Percentiles rank a stretch among this genome's conserved stretches.
These are phyloP conservation scores for Fomitopsis betulina DNA, from an alignment of 1,284 basidiomycete genomes.

Conservation along the genomic window DNA sequence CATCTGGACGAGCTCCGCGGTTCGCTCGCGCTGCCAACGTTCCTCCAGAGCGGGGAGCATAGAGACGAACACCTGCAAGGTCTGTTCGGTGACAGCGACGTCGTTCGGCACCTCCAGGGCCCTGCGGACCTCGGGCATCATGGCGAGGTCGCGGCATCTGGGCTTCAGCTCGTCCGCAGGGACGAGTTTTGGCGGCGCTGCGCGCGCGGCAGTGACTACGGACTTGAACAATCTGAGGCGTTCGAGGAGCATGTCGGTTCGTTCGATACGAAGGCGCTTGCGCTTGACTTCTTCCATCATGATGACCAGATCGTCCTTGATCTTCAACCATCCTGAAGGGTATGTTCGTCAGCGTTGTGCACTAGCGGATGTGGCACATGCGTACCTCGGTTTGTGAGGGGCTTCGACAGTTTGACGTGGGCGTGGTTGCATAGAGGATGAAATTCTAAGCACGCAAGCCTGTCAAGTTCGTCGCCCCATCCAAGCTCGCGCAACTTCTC, in stretches of 20 bases:
- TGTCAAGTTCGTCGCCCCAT: background rate
- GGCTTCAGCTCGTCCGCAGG: background rate
- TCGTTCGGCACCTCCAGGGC: background rate
- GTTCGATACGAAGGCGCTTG: background rate
- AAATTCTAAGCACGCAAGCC: background rate
- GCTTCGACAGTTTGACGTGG: background rate
- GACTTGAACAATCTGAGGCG: background rate
- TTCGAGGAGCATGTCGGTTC: background rate
- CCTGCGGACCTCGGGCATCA: background rate
- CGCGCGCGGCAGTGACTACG: background rate
- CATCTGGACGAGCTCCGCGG: background rate
- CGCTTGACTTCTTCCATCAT: background rate
- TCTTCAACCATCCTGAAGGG: background rate
- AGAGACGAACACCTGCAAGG: background rate
- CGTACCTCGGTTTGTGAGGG: background rate
- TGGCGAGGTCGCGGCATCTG: background rate
- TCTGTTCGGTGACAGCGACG: background rate
- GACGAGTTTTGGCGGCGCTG: background rate
- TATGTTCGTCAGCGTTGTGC: background rate
- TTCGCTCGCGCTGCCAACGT: background rate
- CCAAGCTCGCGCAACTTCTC: background rate
- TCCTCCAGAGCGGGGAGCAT: background rate
- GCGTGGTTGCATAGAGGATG: background rate
- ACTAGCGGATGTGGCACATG: no score
- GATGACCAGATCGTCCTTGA: background rate